A percentile compares a stretch with the other conserved stretches of the same genome.
Conservation (phyloP, 768 basidiomycete species). For the Saitozyma podzolica region DNA sequence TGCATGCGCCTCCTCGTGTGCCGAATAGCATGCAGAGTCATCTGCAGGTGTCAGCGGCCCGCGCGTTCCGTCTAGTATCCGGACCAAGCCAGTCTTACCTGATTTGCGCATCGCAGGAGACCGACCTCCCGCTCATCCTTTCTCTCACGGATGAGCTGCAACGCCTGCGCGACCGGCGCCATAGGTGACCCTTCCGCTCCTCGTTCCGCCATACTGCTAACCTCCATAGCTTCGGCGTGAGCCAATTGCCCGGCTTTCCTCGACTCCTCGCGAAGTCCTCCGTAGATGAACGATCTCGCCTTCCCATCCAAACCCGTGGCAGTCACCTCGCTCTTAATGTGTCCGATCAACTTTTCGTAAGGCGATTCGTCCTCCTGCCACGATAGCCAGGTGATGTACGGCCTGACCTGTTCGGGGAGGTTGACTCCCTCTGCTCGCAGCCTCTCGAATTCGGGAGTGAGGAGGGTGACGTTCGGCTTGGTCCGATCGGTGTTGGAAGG, state of each 20-base stretch:
- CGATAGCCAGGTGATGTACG: constrained; percentile 52
- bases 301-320: constrained; percentile 56
- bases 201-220: background rate
- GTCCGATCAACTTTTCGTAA: constrained; percentile 59
- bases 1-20: constrained; percentile 63
- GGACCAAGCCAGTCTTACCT: constrained; percentile 57
- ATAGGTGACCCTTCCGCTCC: constrained; percentile 17
- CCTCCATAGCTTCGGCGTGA: background rate
- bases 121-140: constrained; percentile 71
- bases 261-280: constrained; percentile 64
- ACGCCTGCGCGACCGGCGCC: constrained; percentile 47
- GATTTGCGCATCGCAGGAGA: constrained; percentile 74
- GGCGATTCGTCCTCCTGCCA: constrained; percentile 69
- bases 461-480: constrained; percentile 57
- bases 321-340: constrained; percentile 33
- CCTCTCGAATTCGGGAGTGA: constrained; percentile 77
- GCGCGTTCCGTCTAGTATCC: background rate
- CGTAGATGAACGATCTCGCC: constrained; percentile 55
- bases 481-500: constrained; percentile 42
- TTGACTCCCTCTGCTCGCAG: constrained; percentile 65
- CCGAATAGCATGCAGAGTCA: constrained; percentile 73
- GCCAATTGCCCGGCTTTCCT: background rate
- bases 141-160: constrained; percentile 68
- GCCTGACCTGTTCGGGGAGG: constrained; percentile 55
- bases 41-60: constrained; percentile 55